phyloP scores from a whole-genome alignment of 73 alveolate species.

The Symbiodinium pilosum region DNA sequence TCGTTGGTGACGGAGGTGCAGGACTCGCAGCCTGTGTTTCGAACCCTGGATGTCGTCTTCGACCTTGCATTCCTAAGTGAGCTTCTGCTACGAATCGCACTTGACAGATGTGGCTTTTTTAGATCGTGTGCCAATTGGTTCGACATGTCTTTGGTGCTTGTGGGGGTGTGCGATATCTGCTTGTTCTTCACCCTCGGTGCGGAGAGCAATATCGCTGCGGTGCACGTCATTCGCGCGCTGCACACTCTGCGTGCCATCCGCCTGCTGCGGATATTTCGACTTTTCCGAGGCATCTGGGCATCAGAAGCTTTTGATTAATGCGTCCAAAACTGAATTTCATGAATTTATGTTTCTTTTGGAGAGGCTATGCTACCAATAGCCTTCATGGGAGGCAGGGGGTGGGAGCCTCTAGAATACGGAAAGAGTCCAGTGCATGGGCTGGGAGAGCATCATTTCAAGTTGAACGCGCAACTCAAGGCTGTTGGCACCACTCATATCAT shows the following conservation, averaged over 20 bases:
- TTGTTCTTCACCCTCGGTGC: not conserved
- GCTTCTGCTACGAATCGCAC: slow-evolving; percentile 31
- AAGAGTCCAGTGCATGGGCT: too few relatives aligned
- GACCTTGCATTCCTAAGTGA: not conserved
- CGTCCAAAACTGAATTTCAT: too few relatives aligned
- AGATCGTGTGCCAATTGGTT: slow-evolving; percentile 28
- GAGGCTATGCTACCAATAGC: too few relatives aligned
- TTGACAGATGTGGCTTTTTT: slow-evolving; percentile 19
- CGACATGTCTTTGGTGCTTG: slow-evolving; percentile 24
- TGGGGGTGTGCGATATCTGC: not conserved
- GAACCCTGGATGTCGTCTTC: not conserved
- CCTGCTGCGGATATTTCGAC: not conserved
- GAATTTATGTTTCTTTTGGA: too few relatives aligned
- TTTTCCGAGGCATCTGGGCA: not conserved
- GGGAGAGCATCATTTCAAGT: too few relatives aligned
- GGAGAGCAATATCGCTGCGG: not conserved
- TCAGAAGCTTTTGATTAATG: too few relatives aligned
- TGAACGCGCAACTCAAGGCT: too few relatives aligned
- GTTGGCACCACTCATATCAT: too few relatives aligned
- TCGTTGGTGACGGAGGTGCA: too few relatives aligned
- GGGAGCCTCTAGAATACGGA: too few relatives aligned
- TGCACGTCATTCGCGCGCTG: not conserved
- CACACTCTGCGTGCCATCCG: slow-evolving; percentile 49
- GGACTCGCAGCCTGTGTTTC: too few relatives aligned
- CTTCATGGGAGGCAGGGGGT: too few relatives aligned